phyloP scores from a whole-genome alignment of 2,329 filamentous ascomycete species.

The Sporothrix protearum region DNA sequence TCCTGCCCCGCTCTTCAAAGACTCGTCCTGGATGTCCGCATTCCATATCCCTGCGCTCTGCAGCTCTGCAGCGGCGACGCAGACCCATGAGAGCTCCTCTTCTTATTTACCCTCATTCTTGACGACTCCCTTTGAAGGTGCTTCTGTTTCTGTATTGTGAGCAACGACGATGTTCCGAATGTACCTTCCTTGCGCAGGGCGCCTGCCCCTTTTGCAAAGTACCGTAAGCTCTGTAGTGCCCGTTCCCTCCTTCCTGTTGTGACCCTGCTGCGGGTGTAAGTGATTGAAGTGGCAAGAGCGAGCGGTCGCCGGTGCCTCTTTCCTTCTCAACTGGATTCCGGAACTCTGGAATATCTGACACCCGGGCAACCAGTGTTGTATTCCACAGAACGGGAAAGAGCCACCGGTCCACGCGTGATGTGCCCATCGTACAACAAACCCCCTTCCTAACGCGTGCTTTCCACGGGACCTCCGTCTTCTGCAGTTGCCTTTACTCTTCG shows the following conservation, averaged over 20 bases:
- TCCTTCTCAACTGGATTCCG: conserved; percentile 17
- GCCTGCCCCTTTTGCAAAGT: conserved; percentile 9
- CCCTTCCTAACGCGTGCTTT: conserved; percentile 19
- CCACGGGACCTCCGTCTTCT: neutral
- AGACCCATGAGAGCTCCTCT: neutral
- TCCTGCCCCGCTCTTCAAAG: conserved; percentile 1
- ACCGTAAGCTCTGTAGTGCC: neutral
- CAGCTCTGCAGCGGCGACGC: neutral
- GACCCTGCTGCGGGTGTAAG: neutral
- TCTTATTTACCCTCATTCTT: conserved; percentile 24
- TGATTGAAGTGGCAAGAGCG: conserved; percentile 20
- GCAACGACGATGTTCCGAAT: conserved; percentile 1
- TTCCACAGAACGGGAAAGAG: conserved; percentile 21
- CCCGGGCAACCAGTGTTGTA: conserved; percentile 24
- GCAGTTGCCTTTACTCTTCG: neutral
- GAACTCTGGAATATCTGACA: neutral
- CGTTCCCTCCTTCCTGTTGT: neutral
- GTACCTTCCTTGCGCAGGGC: conserved; percentile 14
- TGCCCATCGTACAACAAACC: conserved; percentile 16
- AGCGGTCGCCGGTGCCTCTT: conserved; percentile 22
- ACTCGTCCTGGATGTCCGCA: conserved; percentile 1
- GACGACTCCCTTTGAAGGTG: conserved; percentile 7
- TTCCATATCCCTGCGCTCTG: conserved; percentile 18
- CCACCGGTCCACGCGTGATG: conserved; percentile 20
- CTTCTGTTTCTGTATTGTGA: neutral